A percentile compares a stretch with the other conserved stretches of the same genome.
Evolutionary conservation across 2,329 filamentous ascomycete species (phyloP).

Genomic region (Penicillium sp.): DNA sequence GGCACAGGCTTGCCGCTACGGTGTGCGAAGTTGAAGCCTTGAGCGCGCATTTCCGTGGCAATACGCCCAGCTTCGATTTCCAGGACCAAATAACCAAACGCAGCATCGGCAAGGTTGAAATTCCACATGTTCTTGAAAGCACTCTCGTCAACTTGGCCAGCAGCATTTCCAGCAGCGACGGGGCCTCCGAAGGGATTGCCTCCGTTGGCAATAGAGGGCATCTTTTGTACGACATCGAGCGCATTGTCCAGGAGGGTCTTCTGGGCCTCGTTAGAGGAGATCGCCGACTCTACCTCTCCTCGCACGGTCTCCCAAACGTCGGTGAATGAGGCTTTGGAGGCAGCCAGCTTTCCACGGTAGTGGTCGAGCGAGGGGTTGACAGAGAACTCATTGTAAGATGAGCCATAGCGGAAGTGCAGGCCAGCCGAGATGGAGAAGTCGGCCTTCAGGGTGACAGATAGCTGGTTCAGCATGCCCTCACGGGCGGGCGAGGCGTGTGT

Average conservation of each 20-base stretch:
- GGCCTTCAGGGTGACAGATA: slow-evolving; percentile 93
- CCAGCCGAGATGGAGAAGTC: slow-evolving; percentile 98
- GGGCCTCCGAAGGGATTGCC: slow-evolving; percentile 95
- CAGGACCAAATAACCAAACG: slow-evolving; percentile 90
- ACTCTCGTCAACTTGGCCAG: slow-evolving; percentile 92
- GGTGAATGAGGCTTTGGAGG: slow-evolving; percentile 96
- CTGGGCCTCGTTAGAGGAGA: slow-evolving; percentile 87
- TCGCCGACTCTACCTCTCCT: slow-evolving; percentile 88
- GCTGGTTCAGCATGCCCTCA: slow-evolving; percentile 93
- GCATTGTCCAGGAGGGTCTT: slow-evolving; percentile 88
- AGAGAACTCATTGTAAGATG: slow-evolving; percentile 99
- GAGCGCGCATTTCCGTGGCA: slow-evolving; percentile 95
- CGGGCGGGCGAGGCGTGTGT: slow-evolving; percentile 95
- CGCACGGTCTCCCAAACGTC: slow-evolving; percentile 99
- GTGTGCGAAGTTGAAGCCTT: slow-evolving; percentile 98
- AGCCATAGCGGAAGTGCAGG: slow-evolving; percentile 96
- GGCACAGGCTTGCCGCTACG: slow-evolving; percentile 71
- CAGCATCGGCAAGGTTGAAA: slow-evolving; percentile 95
- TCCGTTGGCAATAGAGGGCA: slow-evolving; percentile 90
- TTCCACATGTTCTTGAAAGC: slow-evolving; percentile 99
- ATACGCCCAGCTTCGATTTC: slow-evolving; percentile 95
- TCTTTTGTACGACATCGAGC: slow-evolving; percentile 90
- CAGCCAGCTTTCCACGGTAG: slow-evolving; percentile 95
- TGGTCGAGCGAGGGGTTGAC: slow-evolving; percentile 97
- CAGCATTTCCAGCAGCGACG: slow-evolving; percentile 59